Base-by-base conservation (phyloP, 1,139 yeast genomes). In the Hansenula sp. region DNA sequence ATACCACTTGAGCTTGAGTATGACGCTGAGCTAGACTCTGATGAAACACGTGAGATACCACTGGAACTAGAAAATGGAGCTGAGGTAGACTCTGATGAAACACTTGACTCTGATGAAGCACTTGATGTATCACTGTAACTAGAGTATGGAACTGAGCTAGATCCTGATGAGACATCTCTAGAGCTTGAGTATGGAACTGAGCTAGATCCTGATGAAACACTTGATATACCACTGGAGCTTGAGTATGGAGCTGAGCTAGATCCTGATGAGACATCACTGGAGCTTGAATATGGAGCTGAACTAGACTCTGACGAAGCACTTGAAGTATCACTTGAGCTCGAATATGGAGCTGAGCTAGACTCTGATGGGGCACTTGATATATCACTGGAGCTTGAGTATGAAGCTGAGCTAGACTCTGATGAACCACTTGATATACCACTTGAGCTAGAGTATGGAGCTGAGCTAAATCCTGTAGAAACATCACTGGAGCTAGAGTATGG, bases 151-250 rank as follows among this genome's bases (percentile, higher is more conserved):
- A 18, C 32, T 40, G 48, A 46, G 31, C 31, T 14, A 31, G 42
- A 43, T 25, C 44, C 47, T 12, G 33, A n/a, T 18, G 10, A 17
- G 44, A 40, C 50, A 46, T 6, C 19, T 28, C 11, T 44, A n/a
- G 38, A 8, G 38, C 32, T 8, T 44, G 45, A 10, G 22, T 27
- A 21, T 34, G 41, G 19, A 19, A 20, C 3, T 13, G 17, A 40
- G 48, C 50, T 24, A 48, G 48, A 41, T 48, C 45, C 39, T 40
- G 45, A 14, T 35, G 29, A 20, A 42, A 45, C 2, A 21, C 29
- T 6, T 13, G 24, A n/a, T n/a, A n/a, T n/a, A 21, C n/a, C n/a
- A n/a, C n/a, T n/a, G 14, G 25, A 20, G 22, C 27, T 22, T 22
- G 24, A 22, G 7, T 10, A 8, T 7, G 10, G 10, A n/a, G 7